A percentile compares a stretch with the other conserved stretches of the same genome.
phyloP scores from a whole-genome alignment of 306 rosid species.

The Spatholobus suberectus region DNA sequence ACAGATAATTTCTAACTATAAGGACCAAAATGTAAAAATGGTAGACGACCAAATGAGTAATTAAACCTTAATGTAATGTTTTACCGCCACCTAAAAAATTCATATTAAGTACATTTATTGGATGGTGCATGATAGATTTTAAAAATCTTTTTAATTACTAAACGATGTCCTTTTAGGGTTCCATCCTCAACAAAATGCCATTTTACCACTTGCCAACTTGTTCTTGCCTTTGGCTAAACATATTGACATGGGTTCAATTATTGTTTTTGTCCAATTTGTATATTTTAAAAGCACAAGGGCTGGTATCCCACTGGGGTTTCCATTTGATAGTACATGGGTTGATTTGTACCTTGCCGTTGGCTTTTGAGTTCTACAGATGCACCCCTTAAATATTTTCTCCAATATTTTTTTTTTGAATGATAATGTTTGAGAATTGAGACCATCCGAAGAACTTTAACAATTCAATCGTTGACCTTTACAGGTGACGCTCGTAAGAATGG shows the following conservation, averaged over 20 bases:
- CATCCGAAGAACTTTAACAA: not conserved
- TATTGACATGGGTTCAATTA: not conserved
- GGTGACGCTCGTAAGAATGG: slow-evolving; percentile 94
- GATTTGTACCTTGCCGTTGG: not conserved
- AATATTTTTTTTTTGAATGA: not conserved
- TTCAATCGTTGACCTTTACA: slow-evolving; percentile 33
- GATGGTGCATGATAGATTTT: too few species aligned
- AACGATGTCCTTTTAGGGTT: not conserved
- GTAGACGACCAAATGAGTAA: too few species aligned
- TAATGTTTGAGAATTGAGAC: not conserved
- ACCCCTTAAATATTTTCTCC: not conserved
- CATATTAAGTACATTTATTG: too few species aligned
- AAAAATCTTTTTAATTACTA: too few species aligned
- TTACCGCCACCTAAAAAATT: too few species aligned
- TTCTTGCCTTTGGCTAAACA: too few species aligned
- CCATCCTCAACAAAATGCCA: too few species aligned
- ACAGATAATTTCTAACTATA: too few species aligned
- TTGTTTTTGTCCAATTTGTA: not conserved
- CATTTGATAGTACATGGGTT: not conserved
- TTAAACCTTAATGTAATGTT: too few species aligned
- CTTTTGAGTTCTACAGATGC: not conserved
- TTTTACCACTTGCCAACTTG: too few species aligned
- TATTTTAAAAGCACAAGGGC: not conserved
- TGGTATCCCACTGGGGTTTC: not conserved
- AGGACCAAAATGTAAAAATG: too few species aligned